Conservation (phyloP, 768 basidiomycete species). For the Hemileccinum rubropunctum region DNA sequence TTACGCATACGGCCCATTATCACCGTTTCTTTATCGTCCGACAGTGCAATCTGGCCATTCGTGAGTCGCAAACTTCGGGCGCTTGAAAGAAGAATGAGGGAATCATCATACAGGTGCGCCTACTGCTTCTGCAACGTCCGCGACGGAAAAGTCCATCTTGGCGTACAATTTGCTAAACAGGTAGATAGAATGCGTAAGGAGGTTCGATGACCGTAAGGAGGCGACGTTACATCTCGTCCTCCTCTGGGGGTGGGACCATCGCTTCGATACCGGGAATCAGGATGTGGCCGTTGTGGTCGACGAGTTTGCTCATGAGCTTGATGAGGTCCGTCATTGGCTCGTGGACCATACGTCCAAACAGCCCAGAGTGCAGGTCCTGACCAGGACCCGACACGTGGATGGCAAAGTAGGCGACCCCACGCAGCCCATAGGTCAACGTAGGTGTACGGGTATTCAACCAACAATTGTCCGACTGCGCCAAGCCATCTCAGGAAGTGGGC, state of each 20-base stretch:
- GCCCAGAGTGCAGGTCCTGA: slow-evolving; percentile 87
- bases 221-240: slow-evolving; percentile 63
- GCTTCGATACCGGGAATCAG: slow-evolving; percentile 87
- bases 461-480: slow-evolving; percentile 80
- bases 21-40: slow-evolving; percentile 69
- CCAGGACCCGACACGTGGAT: slow-evolving; percentile 79
- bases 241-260: slow-evolving; percentile 71
- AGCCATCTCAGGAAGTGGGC: not conserved
- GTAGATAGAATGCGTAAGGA: not conserved
- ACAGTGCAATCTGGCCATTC: slow-evolving; percentile 53
- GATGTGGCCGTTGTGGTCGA: slow-evolving; percentile 75
- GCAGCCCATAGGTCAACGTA: slow-evolving; percentile 81
- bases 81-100: slow-evolving; percentile 30
- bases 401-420: slow-evolving; percentile 86
- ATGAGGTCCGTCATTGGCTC: slow-evolving; percentile 96
- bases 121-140: slow-evolving; percentile 72
- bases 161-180: slow-evolving; percentile 61
- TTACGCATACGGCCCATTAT: slow-evolving; percentile 94
- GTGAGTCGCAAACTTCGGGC: not conserved
- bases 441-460: slow-evolving; percentile 87
- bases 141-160: slow-evolving; percentile 64
- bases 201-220: not conserved
- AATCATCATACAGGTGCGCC: slow-evolving; percentile 46
- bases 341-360: slow-evolving; percentile 78
- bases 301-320: slow-evolving; percentile 79